Evolutionary conservation across 768 basidiomycete genomes (phyloP).

Genomic region (Panus rudis): DNA sequence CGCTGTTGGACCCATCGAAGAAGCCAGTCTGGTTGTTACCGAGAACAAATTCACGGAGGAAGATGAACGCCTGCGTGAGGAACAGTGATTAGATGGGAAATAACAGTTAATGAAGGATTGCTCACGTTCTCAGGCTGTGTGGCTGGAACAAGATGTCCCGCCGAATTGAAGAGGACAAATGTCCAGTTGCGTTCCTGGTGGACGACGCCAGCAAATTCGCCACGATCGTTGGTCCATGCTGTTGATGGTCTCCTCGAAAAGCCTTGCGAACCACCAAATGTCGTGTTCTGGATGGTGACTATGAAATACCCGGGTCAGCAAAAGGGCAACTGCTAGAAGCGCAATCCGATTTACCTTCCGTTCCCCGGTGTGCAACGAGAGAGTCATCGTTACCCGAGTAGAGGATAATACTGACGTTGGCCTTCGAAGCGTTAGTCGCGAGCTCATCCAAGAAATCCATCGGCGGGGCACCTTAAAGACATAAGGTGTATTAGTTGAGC

Average conservation of each 20-base stretch:
- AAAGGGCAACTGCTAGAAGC: neutral
- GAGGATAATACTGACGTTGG: conserved; percentile 45
- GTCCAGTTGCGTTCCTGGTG: conserved; percentile 66
- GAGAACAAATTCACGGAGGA: conserved; percentile 61
- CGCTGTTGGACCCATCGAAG: conserved; percentile 30
- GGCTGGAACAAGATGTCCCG: conserved; percentile 35
- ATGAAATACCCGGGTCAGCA: neutral
- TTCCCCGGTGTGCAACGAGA: conserved; percentile 54
- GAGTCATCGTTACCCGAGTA: conserved; percentile 68
- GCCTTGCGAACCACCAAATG: conserved; percentile 71
- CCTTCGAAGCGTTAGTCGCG: conserved; percentile 55
- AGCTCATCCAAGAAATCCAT: conserved; percentile 59
- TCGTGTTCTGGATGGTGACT: conserved; percentile 46
- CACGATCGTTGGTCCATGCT: conserved; percentile 54
- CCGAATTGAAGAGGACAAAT: conserved; percentile 31
- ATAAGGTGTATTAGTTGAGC: neutral
- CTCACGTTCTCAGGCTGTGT: conserved; percentile 38
- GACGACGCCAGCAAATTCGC: conserved; percentile 58
- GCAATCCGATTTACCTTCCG: conserved; percentile 41
- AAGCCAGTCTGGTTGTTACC: conserved; percentile 55
- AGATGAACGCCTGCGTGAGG: conserved; percentile 45
- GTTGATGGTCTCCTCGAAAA: conserved; percentile 66
- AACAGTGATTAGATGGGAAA: conserved; percentile 6
- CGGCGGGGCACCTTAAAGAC: conserved; percentile 20
- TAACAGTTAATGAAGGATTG: conserved; percentile 36